Conservation (phyloP, 495 filamentous ascomycete species). For the Corynascus novoguineensis region DNA sequence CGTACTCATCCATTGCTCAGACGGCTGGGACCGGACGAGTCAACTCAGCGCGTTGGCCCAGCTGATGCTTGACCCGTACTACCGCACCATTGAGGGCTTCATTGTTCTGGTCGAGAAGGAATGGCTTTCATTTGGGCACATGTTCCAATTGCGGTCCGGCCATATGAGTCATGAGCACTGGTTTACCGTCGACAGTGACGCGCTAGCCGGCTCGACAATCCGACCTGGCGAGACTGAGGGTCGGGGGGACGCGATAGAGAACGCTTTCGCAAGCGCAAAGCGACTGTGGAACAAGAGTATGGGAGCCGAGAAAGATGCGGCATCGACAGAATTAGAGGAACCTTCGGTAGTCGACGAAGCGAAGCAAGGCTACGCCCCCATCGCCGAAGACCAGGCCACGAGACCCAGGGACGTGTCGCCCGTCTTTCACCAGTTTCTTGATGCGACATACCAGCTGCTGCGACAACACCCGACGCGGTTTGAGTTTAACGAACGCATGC, state of each 20-base stretch:
- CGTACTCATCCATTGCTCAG: conserved; percentile 94
- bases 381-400: conserved; percentile 42
- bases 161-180: conserved; percentile 87
- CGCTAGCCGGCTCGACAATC: conserved; percentile 46
- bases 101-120: conserved; percentile 95
- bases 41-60: conserved; percentile 93
- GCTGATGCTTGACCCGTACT: conserved; percentile 92
- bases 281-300: conserved; percentile 83
- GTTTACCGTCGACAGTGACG: conserved; percentile 81
- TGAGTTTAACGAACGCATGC: conserved; percentile 94
- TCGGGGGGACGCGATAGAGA: conserved; percentile 74
- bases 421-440: conserved; percentile 97
- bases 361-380: conserved; percentile 20
- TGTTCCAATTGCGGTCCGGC: conserved; percentile 87
- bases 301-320: conserved; percentile 56
- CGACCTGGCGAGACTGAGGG: conserved; percentile 51
- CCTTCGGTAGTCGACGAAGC: conserved; percentile 45
- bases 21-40: conserved; percentile 96
- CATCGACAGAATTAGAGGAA: conserved; percentile 51
- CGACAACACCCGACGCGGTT: conserved; percentile 85
- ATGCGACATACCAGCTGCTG: conserved; percentile 87
- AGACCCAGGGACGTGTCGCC: conserved; percentile 82
- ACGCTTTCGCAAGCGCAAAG: conserved; percentile 79
- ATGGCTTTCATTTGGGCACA: conserved; percentile 96
- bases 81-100: conserved; percentile 91